These are phyloP conservation scores for Drechslerella coelobrocha DNA, from an alignment of 2,329 filamentous ascomycete species.

Conservation along the genomic window DNA sequence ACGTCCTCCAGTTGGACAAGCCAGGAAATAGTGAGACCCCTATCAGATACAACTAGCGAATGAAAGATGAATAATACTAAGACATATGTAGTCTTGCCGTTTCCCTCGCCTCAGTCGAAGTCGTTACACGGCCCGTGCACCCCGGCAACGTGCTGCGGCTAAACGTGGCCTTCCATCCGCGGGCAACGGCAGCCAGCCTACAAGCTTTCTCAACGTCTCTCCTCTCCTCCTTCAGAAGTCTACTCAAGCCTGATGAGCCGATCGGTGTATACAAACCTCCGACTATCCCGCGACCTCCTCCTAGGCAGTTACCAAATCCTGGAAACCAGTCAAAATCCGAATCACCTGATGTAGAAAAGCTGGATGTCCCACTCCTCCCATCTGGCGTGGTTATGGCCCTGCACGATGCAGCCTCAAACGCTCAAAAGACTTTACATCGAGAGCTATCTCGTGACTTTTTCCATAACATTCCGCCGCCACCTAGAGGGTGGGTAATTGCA, in stretches of 20 bases:
- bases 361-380: conserved; percentile 34
- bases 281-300: conserved; percentile 3
- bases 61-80: conserved; percentile 11
- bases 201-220: conserved; percentile 31
- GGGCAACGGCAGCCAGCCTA: conserved; percentile 36
- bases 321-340: background rate
- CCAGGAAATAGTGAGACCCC: conserved; percentile 36
- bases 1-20: conserved; percentile 16
- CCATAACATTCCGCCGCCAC: conserved; percentile 38
- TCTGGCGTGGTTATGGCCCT: conserved; percentile 43
- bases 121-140: conserved; percentile 28
- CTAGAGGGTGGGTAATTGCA: conserved; percentile 40
- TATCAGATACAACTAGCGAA: too few species aligned
- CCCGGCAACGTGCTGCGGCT: conserved; percentile 31
- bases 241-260: conserved; percentile 16
- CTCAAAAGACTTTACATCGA: conserved; percentile 17
- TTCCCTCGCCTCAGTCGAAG: conserved; percentile 27
- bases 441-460: conserved; percentile 33
- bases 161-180: conserved; percentile 27
- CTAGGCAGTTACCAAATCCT: background rate
- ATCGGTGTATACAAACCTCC: conserved; percentile 20
- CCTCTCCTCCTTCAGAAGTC: conserved; percentile 17
- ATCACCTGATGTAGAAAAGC: conserved; percentile 8
- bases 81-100: conserved; percentile 23
- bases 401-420: conserved; percentile 33